Evolutionary conservation across 805 yeast genomes (phyloP).

Genomic region (Schwanniomyces occidentalis): DNA sequence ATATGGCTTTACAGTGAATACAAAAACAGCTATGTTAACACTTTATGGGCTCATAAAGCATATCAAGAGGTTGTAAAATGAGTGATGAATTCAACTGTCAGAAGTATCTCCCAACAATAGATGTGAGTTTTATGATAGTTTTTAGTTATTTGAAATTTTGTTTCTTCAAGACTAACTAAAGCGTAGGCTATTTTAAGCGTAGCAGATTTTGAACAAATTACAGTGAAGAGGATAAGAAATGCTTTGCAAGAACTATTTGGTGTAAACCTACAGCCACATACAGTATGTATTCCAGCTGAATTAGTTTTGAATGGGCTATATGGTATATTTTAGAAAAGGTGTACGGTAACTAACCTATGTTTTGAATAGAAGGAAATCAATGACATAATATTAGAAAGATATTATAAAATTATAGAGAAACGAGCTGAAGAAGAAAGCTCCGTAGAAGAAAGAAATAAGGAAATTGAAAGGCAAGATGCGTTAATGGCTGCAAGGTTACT

Average conservation of each 20-base stretch:
- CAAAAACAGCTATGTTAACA: too few relatives aligned
- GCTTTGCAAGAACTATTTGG: conserved; percentile 73
- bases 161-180: conserved; percentile 16
- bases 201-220: conserved; percentile 65
- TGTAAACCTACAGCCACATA: conserved; percentile 48
- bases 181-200: conserved; percentile 69
- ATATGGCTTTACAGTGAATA: too few relatives aligned
- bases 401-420: conserved; percentile 46
- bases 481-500: conserved; percentile 52
- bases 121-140: conserved; percentile 40
- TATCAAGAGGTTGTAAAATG: conserved; percentile 3
- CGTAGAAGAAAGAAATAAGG: conserved; percentile 22
- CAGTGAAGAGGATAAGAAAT: conserved; percentile 68
- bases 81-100: conserved; percentile 20
- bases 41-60: too few relatives aligned
- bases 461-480: conserved; percentile 50
- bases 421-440: conserved; percentile 27
- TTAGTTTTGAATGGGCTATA: too few relatives aligned
- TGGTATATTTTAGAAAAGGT: background rate
- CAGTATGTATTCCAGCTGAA: conserved; percentile 44
- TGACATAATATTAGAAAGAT: conserved; percentile 59
- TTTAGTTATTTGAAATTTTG: background rate
- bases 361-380: conserved; percentile 53
- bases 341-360: conserved; percentile 16
- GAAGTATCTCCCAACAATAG: conserved; percentile 61